Percentiles rank a stretch among this genome's conserved stretches.
Conservation (phyloP, 139 green algal species). For the Volvox africanus region DNA sequence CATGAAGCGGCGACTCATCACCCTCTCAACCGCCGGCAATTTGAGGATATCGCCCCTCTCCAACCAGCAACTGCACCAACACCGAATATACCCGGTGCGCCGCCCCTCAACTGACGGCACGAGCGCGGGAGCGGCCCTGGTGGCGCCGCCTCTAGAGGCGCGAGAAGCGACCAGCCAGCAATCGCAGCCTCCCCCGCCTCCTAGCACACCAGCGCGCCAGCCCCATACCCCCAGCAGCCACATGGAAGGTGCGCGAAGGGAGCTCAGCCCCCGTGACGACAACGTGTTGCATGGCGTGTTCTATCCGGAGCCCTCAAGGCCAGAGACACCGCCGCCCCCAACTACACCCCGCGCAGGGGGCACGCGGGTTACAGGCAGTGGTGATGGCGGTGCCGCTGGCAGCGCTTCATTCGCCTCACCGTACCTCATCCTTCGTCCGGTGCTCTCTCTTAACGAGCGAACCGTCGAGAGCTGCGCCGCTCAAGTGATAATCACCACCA, state of each 20-base stretch:
- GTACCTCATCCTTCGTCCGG: background rate
- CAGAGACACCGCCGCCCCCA: background rate
- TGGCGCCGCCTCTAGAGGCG: background rate
- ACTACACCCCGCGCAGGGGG: background rate
- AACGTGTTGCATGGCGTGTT: background rate
- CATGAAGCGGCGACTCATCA: conserved; percentile 23
- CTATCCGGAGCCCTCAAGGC: background rate
- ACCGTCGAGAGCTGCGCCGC: background rate
- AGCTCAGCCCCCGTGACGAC: conserved; percentile 5
- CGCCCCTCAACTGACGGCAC: background rate
- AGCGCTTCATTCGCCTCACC: background rate
- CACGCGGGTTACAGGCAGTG: background rate
- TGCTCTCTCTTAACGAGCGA: background rate
- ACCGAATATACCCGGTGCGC: background rate
- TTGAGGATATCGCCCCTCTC: conserved; percentile 14
- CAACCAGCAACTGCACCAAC: background rate
- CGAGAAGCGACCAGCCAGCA: background rate
- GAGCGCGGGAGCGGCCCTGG: background rate
- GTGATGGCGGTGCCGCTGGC: background rate
- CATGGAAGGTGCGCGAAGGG: background rate
- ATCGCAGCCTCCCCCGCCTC: background rate
- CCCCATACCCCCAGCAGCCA: background rate
- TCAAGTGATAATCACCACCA: too few relatives aligned
- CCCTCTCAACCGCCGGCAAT: conserved; percentile 14
- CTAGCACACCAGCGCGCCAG: background rate